Evolutionary conservation across 2,329 filamentous ascomycete species (phyloP).

Genomic region (Aspergillus thermomutatus): DNA sequence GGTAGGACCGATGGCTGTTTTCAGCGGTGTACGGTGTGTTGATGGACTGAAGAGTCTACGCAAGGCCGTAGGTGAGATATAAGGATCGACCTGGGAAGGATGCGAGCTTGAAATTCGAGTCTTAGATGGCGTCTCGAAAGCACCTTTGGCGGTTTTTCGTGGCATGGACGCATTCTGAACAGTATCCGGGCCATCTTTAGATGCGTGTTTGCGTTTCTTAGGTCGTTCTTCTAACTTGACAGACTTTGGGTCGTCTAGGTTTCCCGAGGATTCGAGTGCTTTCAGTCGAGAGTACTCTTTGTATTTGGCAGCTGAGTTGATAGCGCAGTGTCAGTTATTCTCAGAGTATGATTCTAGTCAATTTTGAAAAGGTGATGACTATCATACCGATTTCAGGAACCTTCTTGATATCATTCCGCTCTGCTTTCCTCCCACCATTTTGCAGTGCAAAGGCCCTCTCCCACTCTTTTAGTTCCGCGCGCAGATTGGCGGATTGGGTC

Average conservation of each 20-base stretch:
- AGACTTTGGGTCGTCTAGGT: constrained; percentile 14
- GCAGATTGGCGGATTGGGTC: constrained; percentile 31
- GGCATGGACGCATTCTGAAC: constrained; percentile 27
- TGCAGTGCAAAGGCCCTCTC: constrained; percentile 43
- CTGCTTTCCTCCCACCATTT: constrained; percentile 44
- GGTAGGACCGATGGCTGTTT: constrained; percentile 45
- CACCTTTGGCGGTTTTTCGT: constrained; percentile 30
- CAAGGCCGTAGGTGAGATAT: constrained; percentile 41
- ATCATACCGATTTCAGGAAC: constrained; percentile 42
- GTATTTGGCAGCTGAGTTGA: constrained; percentile 44
- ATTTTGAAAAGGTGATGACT: neutral
- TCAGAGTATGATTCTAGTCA: no score
- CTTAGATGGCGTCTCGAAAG: constrained; percentile 33
- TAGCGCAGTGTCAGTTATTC: neutral
- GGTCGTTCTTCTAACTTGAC: constrained; percentile 17
- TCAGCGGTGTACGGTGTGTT: constrained; percentile 34
- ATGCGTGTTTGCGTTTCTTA: constrained; percentile 33
- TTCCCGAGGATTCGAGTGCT: constrained; percentile 27
- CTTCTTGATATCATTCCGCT: constrained; percentile 47
- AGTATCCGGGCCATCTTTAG: constrained; percentile 23
- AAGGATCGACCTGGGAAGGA: constrained; percentile 42
- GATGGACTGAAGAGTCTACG: constrained; percentile 37
- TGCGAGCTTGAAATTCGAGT: constrained; percentile 24
- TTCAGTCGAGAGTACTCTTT: constrained; percentile 46
- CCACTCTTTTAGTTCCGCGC: constrained; percentile 47